Percentiles rank a stretch among this genome's conserved stretches.
phyloP scores from a whole-genome alignment of 2,329 filamentous ascomycete genomes.

The Paracamarosporium sp. region DNA sequence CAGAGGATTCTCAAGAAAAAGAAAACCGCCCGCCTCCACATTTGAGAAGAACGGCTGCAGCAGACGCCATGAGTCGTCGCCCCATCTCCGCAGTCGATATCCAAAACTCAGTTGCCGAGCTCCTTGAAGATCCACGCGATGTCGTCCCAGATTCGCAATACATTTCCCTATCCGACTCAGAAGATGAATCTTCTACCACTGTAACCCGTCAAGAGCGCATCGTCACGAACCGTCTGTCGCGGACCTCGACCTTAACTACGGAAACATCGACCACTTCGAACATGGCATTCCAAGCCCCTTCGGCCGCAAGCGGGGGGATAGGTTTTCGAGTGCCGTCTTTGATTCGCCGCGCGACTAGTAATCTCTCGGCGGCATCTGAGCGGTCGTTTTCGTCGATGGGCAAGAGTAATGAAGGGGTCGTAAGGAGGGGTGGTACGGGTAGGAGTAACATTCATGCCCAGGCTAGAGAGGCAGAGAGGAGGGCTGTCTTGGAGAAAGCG shows the following conservation, averaged over 20 bases:
- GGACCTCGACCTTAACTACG: slow-evolving; percentile 47
- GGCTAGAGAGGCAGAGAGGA: slow-evolving; percentile 64
- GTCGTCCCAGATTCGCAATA: slow-evolving; percentile 62
- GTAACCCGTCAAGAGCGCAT: slow-evolving; percentile 19
- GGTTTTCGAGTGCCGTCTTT: slow-evolving; percentile 73
- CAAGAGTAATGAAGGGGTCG: slow-evolving; percentile 38
- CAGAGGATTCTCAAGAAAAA: slow-evolving; percentile 49
- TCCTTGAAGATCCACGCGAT: slow-evolving; percentile 71
- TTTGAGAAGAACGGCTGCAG: slow-evolving; percentile 65
- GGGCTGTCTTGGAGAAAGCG: slow-evolving; percentile 57
- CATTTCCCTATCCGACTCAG: slow-evolving; percentile 44
- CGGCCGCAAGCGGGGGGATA: slow-evolving; percentile 40
- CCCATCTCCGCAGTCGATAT: slow-evolving; percentile 79
- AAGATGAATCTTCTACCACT: slow-evolving; percentile 50
- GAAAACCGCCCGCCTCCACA: slow-evolving; percentile 61
- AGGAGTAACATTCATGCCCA: slow-evolving; percentile 67
- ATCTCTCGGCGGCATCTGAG: slow-evolving; percentile 38
- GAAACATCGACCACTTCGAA: slow-evolving; percentile 31
- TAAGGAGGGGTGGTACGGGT: slow-evolving; percentile 60
- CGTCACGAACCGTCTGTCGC: slow-evolving; percentile 78
- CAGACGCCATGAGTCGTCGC: slow-evolving; percentile 54
- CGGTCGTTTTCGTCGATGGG: slow-evolving; percentile 43
- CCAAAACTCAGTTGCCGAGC: slow-evolving; percentile 79
- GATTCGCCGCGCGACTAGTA: slow-evolving; percentile 74
- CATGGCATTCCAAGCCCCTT: slow-evolving; percentile 63